Evolutionary conservation across 1,284 basidiomycete genomes (phyloP).

Genomic region (Anthracocystis setariae): DNA sequence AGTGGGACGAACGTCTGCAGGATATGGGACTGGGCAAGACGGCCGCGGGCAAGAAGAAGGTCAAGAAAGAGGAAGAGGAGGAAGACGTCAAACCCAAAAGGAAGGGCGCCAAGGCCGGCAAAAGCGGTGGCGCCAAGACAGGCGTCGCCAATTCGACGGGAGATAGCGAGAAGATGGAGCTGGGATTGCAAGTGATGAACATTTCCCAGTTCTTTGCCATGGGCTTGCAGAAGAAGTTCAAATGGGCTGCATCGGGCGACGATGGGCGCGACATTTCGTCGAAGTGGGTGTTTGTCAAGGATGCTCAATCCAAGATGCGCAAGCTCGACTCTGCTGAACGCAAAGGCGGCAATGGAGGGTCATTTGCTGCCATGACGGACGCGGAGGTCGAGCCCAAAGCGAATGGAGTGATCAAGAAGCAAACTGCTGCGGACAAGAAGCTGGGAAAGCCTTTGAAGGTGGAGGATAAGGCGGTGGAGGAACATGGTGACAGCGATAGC

Average conservation of each 20-base stretch:
- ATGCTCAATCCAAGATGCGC: slow-evolving; percentile 60
- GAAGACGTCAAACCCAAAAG: slow-evolving; percentile 44
- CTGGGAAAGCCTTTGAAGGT: slow-evolving; percentile 26
- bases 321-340: slow-evolving; percentile 56
- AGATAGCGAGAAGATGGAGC: slow-evolving; percentile 64
- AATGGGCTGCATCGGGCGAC: slow-evolving; percentile 59
- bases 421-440: slow-evolving; percentile 34
- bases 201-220: slow-evolving; percentile 64
- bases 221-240: slow-evolving; percentile 67
- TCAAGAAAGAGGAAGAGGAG: slow-evolving; percentile 55
- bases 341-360: slow-evolving; percentile 39
- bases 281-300: slow-evolving; percentile 61
- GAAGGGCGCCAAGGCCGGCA: slow-evolving; percentile 30
- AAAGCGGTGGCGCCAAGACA: slow-evolving; percentile 36
- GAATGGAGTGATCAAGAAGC: slow-evolving; percentile 33
- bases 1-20: slow-evolving; percentile 61
- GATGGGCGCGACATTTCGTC: slow-evolving; percentile 51
- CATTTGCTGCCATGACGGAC: slow-evolving; percentile 45
- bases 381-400: slow-evolving; percentile 28
- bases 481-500: slow-evolving; percentile 24
- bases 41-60: slow-evolving; percentile 35
- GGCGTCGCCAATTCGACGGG: slow-evolving; percentile 49
- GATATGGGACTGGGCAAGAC: slow-evolving; percentile 35
- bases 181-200: slow-evolving; percentile 61
- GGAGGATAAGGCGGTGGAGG: slow-evolving; percentile 32